Evolutionary conservation across 371 early-diverging fungal genomes (phyloP).

Genomic region (Mucor racemosus): DNA sequence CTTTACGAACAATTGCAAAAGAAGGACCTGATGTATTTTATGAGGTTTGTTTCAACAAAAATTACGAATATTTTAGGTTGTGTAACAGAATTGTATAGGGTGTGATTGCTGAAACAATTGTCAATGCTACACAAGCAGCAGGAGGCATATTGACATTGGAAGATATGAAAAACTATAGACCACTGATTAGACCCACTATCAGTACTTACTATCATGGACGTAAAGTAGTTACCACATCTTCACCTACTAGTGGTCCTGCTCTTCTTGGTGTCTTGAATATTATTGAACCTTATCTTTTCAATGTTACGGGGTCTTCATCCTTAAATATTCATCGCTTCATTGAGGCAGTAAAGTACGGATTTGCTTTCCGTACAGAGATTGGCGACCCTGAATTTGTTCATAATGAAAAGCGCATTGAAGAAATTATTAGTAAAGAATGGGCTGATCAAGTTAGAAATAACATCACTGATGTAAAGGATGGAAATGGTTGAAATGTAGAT

Average conservation of each 20-base stretch:
- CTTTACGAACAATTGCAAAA: conserved; percentile 78
- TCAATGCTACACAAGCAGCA: conserved; percentile 65
- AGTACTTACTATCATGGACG: conserved; percentile 79
- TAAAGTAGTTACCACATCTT: conserved; percentile 65
- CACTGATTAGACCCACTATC: conserved; percentile 63
- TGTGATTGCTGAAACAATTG: conserved; percentile 78
- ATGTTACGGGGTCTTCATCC: conserved; percentile 50
- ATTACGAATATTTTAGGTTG: background rate
- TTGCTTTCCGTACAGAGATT: conserved; percentile 81
- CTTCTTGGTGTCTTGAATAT: conserved; percentile 86
- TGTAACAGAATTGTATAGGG: conserved; percentile 52
- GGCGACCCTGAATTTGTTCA: conserved; percentile 80
- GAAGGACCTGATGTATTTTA: conserved; percentile 91
- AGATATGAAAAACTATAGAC: conserved; percentile 80
- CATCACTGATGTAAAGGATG: conserved; percentile 64
- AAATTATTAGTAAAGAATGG: conserved; percentile 72
- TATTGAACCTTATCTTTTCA: conserved; percentile 81
- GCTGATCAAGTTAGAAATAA: conserved; percentile 70
- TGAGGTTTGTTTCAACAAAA: conserved; percentile 35
- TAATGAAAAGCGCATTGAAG: conserved; percentile 50
- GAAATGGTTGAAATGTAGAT: background rate
- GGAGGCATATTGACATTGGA: conserved; percentile 86
- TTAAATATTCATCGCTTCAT: conserved; percentile 80
- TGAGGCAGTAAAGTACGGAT: conserved; percentile 93
- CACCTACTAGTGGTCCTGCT: conserved; percentile 87